phyloP scores from a whole-genome alignment of 805 yeast genomes.

The Yarrowia phangngaensis region DNA sequence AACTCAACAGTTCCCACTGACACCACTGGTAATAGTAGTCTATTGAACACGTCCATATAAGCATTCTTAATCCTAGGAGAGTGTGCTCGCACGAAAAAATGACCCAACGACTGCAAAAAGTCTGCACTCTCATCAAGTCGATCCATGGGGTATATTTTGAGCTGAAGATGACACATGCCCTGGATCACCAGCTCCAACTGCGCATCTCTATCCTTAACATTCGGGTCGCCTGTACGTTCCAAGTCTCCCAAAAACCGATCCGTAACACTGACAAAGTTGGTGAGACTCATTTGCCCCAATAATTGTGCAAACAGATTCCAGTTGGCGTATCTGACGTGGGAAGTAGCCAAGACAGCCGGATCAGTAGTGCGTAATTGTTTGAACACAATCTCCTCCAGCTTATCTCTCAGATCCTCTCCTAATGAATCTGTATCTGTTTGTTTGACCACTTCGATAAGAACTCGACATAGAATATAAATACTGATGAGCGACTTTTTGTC shows the following conservation, averaged over 20 bases:
- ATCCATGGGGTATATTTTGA: constrained; percentile 83
- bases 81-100: constrained; percentile 66
- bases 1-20: constrained; percentile 88
- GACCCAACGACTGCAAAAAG: constrained; percentile 77
- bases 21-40: constrained; percentile 74
- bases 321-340: constrained; percentile 79
- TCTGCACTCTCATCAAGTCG: constrained; percentile 91
- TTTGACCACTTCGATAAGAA: constrained; percentile 83
- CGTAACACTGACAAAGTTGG: constrained; percentile 79
- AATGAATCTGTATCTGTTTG: constrained; percentile 72
- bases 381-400: constrained; percentile 88
- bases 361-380: constrained; percentile 85
- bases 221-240: constrained; percentile 66
- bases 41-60: constrained; percentile 79
- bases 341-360: constrained; percentile 61
- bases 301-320: constrained; percentile 90
- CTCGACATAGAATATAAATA: constrained; percentile 85
- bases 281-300: constrained; percentile 84
- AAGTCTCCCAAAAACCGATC: constrained; percentile 90
- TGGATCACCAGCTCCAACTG: constrained; percentile 70
- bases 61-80: constrained; percentile 66
- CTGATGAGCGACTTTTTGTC: constrained; percentile 83
- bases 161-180: constrained; percentile 82
- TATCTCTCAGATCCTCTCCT: constrained; percentile 75
- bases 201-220: constrained; percentile 52